phyloP scores from a whole-genome alignment of 306 rosid species.

The Alnus rubra region DNA sequence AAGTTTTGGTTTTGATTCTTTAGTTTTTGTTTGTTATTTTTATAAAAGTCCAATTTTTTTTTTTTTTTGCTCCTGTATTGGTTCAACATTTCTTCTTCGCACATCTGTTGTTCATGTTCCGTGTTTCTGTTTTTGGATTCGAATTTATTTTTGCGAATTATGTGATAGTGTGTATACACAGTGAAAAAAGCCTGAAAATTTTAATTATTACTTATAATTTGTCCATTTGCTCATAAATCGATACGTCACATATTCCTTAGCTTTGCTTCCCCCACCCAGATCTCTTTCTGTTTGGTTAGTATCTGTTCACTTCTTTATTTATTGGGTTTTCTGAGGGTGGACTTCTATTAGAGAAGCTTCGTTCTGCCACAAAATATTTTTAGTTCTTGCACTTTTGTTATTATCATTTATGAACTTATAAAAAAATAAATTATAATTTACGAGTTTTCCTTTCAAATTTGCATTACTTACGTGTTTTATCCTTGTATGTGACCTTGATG shows the following conservation, averaged over 20 bases:
- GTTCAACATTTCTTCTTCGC: background rate
- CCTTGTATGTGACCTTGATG: constrained; percentile 7
- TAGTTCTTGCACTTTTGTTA: background rate
- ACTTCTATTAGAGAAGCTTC: background rate
- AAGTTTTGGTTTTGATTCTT: background rate
- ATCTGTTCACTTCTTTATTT: background rate
- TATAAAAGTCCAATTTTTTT: background rate
- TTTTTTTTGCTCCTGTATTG: background rate
- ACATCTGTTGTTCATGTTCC: background rate
- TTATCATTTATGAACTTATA: too few species aligned
- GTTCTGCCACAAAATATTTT: background rate
- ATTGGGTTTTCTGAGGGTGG: background rate
- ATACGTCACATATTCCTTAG: background rate
- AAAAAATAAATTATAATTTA: too few species aligned
- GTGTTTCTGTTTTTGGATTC: background rate
- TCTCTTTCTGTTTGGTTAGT: background rate
- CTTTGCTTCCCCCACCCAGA: background rate
- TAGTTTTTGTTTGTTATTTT: background rate
- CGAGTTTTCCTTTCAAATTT: background rate
- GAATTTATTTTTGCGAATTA: background rate
- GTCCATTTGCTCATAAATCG: background rate
- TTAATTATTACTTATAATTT: background rate
- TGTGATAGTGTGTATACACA: background rate
- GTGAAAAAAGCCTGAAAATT: background rate
- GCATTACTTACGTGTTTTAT: background rate